These are phyloP conservation scores for Castanospermum australe DNA, from an alignment of 306 rosid species.

Conservation along the genomic window DNA sequence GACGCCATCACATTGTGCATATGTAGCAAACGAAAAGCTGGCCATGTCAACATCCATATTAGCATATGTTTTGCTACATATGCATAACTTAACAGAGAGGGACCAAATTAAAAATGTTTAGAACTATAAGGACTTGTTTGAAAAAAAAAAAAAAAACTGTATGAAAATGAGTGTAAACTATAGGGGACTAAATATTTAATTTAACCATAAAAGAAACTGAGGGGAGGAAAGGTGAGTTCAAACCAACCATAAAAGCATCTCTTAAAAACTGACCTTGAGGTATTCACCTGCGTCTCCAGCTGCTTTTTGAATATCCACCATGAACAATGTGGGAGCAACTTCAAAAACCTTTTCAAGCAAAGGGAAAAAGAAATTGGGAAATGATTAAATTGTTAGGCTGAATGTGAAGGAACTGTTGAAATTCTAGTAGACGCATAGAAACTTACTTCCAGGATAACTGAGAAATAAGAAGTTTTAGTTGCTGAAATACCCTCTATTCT, in stretches of 20 bases:
- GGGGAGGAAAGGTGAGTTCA: not conserved
- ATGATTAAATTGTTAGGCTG: not conserved
- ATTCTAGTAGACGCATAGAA: conserved; percentile 2
- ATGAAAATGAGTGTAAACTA: too few relatives aligned
- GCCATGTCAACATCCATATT: too few relatives aligned
- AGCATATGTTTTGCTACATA: too few relatives aligned
- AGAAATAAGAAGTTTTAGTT: conserved; percentile 60
- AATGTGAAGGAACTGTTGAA: not conserved
- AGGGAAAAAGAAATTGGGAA: not conserved
- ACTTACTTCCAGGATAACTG: conserved; percentile 85
- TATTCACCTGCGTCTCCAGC: conserved; percentile 83
- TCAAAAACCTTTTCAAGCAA: conserved; percentile 60
- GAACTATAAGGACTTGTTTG: too few relatives aligned
- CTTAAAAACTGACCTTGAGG: conserved; percentile 61
- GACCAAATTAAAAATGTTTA: too few relatives aligned
- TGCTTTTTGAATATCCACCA: conserved; percentile 91
- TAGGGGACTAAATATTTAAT: too few relatives aligned
- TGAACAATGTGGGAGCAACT: conserved; percentile 79
- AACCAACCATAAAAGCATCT: conserved; percentile 12
- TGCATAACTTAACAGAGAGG: too few relatives aligned
- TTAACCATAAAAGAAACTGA: not conserved
- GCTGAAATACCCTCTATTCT: conserved; percentile 83
- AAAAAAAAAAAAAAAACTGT: too few relatives aligned
- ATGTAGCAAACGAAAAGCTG: too few relatives aligned
- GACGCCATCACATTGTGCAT: too few relatives aligned